Evolutionary conservation across 768 basidiomycete genomes (phyloP), one percentile per base, ranked within the genome.

Genomic region (Boletus edulis): DNA sequence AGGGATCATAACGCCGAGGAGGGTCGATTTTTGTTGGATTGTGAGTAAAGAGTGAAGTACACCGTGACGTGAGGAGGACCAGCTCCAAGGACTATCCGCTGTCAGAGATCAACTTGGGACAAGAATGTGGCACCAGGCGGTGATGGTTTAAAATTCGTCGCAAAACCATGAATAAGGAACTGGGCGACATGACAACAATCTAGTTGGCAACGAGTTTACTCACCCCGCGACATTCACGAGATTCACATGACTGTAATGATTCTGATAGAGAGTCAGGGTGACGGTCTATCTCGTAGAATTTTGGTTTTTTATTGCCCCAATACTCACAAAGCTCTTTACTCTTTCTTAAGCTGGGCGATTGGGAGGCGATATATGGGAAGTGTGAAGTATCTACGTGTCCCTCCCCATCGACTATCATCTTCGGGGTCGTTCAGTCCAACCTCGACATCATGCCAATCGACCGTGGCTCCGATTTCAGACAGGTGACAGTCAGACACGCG

Each of bases 401-500:
- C 76, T 14, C 86, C 86, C 93, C 94, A 96, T 44, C 86, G 79
- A 48, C 83, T 81, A 40, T 76, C 75, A 41, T 78, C 76, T 46
- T 62, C 57, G 20, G 55, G 12, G n/a, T 72, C 67, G 47, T 73
- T 77, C 37, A 71, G 67, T 20, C 78, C 78, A 29, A 94, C 84
- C 53, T 89, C 83, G 5, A 98, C 81, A 62, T 94, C 89, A 52
- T 74, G 76, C 97, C 97, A 99, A 37, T 78, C 62, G 24, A 93
- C 83, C 42, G 84, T 75, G n/a, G 91, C 67, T 0, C 96, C 94
- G 1, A 91, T 74, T 45, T 91, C 85, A n/a, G 82, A 74, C 31
- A 99, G 78, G 66, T 98, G 93, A 37, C 95, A 71, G 56, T 94
- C 93, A 0, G 91, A 81, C 5, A 99, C 78, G 56, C 79, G 83